Base-by-base conservation (phyloP, 805 yeast genomes). In the Hanseniaspora hatyaiensis region DNA sequence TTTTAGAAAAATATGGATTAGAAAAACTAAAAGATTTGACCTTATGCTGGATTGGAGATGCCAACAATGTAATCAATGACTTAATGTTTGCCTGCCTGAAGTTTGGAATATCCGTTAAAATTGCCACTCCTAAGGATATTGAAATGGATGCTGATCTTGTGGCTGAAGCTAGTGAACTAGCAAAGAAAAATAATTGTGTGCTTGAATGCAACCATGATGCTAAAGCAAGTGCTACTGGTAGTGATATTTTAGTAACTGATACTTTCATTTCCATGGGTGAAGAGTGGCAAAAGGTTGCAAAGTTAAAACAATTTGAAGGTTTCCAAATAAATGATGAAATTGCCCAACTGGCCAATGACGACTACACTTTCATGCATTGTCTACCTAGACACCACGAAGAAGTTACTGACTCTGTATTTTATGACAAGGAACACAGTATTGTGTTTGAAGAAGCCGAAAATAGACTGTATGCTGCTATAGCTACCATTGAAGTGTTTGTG, bases 241-340 rank as follows among this genome's bases (percentile, higher is more conserved):
- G 97, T 4, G 76, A 89, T 59, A 71, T 92, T 34, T 64, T 92
- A 30, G 97, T 89, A 38, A 92, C 98, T 13, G 98, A 92, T 59
- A 92, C 98, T 3, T 92, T 95, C 78, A 77, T 92, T 20, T 89
- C 97, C 1, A 92, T 92, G 98, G 98, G 98, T 50, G 88, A 92
- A 69, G 98, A 92, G 64, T 67, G 74, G 4, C 88, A 88, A 61
- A 83, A 77, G 53, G 69, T 62, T 41, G 68, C 71, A 49, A 83
- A 88, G 53, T 68, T 92, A 55, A 70, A 78, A 58, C 88, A 86
- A 65, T 92, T 92, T 62, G 72, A 69, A 13, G 95, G 94, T 1
- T 92, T 80, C 72, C 96, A 86, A 67, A 80, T 92, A 51, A 78
- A 86, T 32, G 62, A 69, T 15, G 78, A 77, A 28, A 68, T 88